Conservation (phyloP, 2,329 filamentous ascomycete species). For the Xylariaceae sp. region DNA sequence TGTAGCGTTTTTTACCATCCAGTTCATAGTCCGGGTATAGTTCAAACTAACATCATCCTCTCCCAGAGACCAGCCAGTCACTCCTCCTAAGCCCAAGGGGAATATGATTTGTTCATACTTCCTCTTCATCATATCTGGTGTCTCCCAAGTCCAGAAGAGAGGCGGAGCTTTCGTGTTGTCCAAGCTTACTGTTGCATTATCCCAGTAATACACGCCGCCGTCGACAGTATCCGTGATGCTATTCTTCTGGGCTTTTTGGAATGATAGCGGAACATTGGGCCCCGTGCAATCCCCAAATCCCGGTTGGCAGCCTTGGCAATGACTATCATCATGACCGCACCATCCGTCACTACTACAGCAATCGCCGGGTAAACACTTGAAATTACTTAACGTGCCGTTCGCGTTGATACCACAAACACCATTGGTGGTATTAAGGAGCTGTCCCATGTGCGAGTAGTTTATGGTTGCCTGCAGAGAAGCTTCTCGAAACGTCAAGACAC, state of each 20-base stretch:
- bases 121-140: constrained; percentile 40
- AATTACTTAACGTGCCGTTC: too few species aligned
- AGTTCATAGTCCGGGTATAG: too few species aligned
- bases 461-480: neutral
- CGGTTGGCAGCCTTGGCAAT: too few species aligned
- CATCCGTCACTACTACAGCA: too few species aligned
- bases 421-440: neutral
- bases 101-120: constrained; percentile 46
- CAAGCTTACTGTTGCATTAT: constrained; percentile 2
- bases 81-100: constrained; percentile 42
- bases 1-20: too few species aligned
- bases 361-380: too few species aligned
- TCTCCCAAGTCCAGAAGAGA: constrained; percentile 57
- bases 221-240: neutral
- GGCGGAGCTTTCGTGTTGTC: constrained; percentile 1
- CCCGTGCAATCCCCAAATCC: constrained; percentile 9
- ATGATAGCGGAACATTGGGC: constrained; percentile 9
- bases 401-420: constrained; percentile 7
- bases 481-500: constrained; percentile 7
- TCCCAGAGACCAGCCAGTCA: constrained; percentile 52
- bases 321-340: too few species aligned
- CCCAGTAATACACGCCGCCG: constrained; percentile 10
- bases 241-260: constrained; percentile 5
- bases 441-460: neutral
- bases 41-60: constrained; percentile 45